These are phyloP conservation scores for Diaporthe sp. DNA, from an alignment of 2,329 filamentous ascomycete genomes.

Conservation along the genomic window DNA sequence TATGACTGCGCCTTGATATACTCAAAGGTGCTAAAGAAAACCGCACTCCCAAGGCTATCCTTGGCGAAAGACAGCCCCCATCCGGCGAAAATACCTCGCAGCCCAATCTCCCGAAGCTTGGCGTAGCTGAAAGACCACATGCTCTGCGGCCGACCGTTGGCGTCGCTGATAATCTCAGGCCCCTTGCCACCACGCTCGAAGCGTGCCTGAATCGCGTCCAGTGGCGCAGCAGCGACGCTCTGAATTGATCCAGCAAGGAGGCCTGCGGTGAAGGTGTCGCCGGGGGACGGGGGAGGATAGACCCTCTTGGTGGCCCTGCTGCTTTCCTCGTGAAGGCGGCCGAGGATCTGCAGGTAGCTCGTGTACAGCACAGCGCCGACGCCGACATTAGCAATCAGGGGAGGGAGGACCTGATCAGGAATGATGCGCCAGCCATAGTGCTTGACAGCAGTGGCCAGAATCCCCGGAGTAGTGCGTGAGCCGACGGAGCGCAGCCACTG, in stretches of 20 bases:
- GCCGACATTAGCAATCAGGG: constrained; percentile 79
- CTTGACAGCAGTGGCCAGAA: constrained; percentile 76
- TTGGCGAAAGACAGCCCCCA: constrained; percentile 79
- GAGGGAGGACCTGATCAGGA: constrained; percentile 82
- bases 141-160: constrained; percentile 62
- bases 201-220: constrained; percentile 82
- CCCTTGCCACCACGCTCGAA: constrained; percentile 64
- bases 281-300: constrained; percentile 76
- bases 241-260: constrained; percentile 78
- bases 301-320: constrained; percentile 69
- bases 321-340: constrained; percentile 75
- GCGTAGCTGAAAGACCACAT: constrained; percentile 81
- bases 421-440: constrained; percentile 82
- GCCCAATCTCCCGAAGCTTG: constrained; percentile 79
- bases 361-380: constrained; percentile 84
- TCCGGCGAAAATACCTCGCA: constrained; percentile 80
- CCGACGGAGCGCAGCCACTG: constrained; percentile 60
- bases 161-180: constrained; percentile 55
- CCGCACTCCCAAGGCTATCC: constrained; percentile 76
- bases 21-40: constrained; percentile 84
- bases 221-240: constrained; percentile 79
- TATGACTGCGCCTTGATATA: constrained; percentile 82
- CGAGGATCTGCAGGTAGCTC: constrained; percentile 79
- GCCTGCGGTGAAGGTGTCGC: constrained; percentile 78
- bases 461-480: constrained; percentile 74